These are phyloP conservation scores for Neoboletus magnificus DNA, from an alignment of 768 basidiomycete genomes.

Conservation along the genomic window DNA sequence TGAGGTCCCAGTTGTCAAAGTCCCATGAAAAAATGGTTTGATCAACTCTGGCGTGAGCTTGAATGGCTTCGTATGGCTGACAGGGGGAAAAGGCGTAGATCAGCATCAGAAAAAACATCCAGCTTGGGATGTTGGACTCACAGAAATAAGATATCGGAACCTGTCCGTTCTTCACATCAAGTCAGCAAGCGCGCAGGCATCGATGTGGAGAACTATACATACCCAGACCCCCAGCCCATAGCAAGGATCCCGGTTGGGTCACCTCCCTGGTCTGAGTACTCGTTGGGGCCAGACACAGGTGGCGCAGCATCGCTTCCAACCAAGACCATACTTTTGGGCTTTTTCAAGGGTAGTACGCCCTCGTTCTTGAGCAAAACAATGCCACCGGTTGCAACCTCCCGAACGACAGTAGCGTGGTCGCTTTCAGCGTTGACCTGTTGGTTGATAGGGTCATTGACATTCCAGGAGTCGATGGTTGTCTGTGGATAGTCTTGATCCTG, in stretches of 20 bases:
- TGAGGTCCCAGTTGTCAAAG: conserved; percentile 66
- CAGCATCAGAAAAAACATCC: not conserved
- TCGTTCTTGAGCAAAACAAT: conserved; percentile 70
- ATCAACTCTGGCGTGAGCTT: conserved; percentile 63
- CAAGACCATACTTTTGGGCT: conserved; percentile 56
- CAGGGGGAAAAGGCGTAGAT: not conserved
- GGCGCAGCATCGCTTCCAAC: conserved; percentile 68
- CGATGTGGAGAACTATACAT: not conserved
- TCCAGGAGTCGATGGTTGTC: conserved; percentile 27
- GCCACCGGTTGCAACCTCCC: conserved; percentile 63
- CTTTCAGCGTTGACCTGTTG: conserved; percentile 55
- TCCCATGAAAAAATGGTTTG: conserved; percentile 65
- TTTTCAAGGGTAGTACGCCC: conserved; percentile 54
- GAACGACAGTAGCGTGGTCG: conserved; percentile 49
- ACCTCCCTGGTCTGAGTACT: conserved; percentile 60
- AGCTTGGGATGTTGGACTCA: conserved; percentile 31
- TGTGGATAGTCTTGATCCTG: conserved; percentile 32
- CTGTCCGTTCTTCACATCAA: conserved; percentile 49
- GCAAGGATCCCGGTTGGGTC: conserved; percentile 67
- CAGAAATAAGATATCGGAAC: conserved; percentile 77
- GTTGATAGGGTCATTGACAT: conserved; percentile 29
- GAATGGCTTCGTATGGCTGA: conserved; percentile 79
- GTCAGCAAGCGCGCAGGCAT: not conserved
- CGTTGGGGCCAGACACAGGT: conserved; percentile 63
- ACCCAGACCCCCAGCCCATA: conserved; percentile 91